Base-by-base conservation (phyloP, 2,329 filamentous ascomycete genomes). In the Neofusicoccum cordaticola region DNA sequence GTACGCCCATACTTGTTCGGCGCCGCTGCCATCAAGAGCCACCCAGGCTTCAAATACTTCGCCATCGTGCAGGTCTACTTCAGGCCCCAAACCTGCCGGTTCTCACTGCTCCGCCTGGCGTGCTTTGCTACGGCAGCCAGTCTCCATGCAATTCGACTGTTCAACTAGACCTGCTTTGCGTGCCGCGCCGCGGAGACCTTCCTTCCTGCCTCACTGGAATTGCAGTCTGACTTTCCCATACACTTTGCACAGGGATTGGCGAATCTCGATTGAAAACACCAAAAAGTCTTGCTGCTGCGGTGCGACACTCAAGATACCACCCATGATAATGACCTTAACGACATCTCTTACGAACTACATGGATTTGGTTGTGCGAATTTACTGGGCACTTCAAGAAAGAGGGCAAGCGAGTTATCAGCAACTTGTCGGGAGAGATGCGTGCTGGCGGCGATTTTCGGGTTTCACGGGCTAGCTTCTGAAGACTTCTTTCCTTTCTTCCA, bases 241-340 rank as follows among this genome's bases (percentile, higher is more conserved):
- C 17, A 22, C 22, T 35, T 6, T 17, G 9, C 31, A 11, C 31
- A 15, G 27, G 50, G 27, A 44, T 44, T 44, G 47, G 22, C 41
- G 31, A 37, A 47, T 42, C 39, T 45, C 39, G n/a, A 53, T 45
- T 47, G 60, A 37, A 35, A 53, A 44, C 39, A 42, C 22, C 15
- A 52, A 51, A 31, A 53, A 44, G 48, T 52, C 17, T 34, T 63
- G 41, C 31, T 52, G 27, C 19, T 47, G 37, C 41, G 27, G 61
- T 53, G 48, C 50, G 48, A 52, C 34, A 45, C 35, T 22, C 48
- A 52, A 45, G 27, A 63, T 53, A 42, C 48, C 41, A 35, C 15
- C 27, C 37, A 42, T 17, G 48, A 63, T 63, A 44, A 63, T 39
- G 61, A 52, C 47, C 48, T 62, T 63, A 37, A 53, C 22, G 31